phyloP scores from a whole-genome alignment of 139 green algal species.

The Tetraselmis striata region DNA sequence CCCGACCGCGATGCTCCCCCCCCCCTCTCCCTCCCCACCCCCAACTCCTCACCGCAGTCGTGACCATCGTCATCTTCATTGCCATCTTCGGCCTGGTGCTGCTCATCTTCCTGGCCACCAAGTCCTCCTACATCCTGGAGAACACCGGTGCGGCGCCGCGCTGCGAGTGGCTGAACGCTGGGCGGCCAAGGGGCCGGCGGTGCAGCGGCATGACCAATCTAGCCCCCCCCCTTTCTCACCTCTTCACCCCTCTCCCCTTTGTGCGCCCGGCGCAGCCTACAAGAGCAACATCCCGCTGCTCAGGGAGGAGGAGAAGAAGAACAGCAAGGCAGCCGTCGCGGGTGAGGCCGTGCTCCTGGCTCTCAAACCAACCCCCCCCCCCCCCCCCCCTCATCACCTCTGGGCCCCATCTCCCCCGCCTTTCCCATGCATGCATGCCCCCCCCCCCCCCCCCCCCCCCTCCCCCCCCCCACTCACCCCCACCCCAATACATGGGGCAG shows the following conservation, averaged over 20 bases:
- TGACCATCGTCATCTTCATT: background rate
- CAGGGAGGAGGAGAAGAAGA: background rate
- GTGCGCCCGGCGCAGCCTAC: background rate
- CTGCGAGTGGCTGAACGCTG: too few species aligned
- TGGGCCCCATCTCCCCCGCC: too few species aligned
- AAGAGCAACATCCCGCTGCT: background rate
- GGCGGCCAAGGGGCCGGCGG: background rate
- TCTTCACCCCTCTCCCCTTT: background rate
- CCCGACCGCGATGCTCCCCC: too few species aligned
- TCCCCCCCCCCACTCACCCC: too few species aligned
- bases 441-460: too few species aligned
- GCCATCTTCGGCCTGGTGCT: background rate
- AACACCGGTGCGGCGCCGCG: background rate
- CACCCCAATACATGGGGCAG: too few species aligned
- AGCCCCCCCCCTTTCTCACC: too few species aligned
- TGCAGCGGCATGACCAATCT: background rate
- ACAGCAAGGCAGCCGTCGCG: background rate
- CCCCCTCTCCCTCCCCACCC: background rate
- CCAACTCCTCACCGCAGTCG: background rate
- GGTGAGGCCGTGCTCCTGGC: background rate
- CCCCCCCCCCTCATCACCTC: too few species aligned
- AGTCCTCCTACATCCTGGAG: background rate
- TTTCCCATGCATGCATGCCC: too few species aligned
- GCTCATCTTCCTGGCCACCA: background rate
- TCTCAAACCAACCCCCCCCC: too few species aligned